Conservation (phyloP, 257 asterid genomes). For the Henckelia pumila region DNA sequence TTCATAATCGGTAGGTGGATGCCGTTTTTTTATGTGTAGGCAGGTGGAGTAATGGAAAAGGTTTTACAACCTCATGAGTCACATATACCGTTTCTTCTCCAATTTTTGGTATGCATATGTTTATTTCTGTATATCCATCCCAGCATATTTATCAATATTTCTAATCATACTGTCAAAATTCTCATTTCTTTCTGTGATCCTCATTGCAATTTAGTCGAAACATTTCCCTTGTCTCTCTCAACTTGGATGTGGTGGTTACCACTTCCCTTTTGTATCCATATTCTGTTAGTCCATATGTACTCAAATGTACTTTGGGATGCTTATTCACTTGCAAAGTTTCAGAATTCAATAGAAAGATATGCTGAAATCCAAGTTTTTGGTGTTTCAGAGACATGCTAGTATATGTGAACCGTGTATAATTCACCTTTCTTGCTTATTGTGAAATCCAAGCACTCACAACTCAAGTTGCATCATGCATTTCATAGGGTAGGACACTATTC, state of each 20-base stretch:
- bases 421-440: background rate
- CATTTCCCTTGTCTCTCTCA: background rate
- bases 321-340: too few relatives aligned
- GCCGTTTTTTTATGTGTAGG: constrained; percentile 40
- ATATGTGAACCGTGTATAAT: background rate
- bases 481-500: background rate
- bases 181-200: background rate
- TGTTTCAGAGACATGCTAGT: background rate
- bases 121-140: constrained; percentile 6
- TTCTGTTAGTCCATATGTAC: background rate
- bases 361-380: background rate
- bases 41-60: constrained; percentile 70
- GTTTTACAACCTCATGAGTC: constrained; percentile 87
- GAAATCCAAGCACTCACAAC: too few relatives aligned
- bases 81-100: constrained; percentile 92
- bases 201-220: background rate
- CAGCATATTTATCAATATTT: constrained; percentile 3
- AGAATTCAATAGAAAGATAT: background rate
- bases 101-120: constrained; percentile 65
- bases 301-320: background rate
- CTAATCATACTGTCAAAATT: constrained; percentile 1
- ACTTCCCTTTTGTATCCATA: constrained; percentile 1
- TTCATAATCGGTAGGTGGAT: background rate
- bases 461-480: background rate
- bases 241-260: background rate